These are phyloP conservation scores for Saccharomycopsis amapae DNA, from an alignment of 805 yeast genomes.

Conservation along the genomic window DNA sequence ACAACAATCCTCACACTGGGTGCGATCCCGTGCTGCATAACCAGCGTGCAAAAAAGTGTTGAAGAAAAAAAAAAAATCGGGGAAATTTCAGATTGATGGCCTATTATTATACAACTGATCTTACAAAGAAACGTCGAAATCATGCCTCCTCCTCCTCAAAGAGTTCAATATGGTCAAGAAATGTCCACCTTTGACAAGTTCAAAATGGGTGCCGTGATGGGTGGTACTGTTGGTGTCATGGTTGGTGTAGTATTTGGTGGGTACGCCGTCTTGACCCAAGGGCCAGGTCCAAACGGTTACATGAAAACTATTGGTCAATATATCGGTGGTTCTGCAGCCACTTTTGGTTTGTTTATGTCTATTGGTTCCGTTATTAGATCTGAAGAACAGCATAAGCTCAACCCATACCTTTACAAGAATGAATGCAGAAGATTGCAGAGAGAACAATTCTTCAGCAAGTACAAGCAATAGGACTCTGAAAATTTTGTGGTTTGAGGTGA, in stretches of 20 bases:
- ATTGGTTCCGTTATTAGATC: conserved; percentile 90
- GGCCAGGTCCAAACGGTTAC: conserved; percentile 98
- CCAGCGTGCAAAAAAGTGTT: not conserved
- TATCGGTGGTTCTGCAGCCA: conserved; percentile 93
- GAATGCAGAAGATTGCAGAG: not conserved
- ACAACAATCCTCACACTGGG: too few relatives aligned
- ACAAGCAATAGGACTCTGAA: not conserved
- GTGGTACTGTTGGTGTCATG: conserved; percentile 83
- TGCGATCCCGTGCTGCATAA: too few relatives aligned
- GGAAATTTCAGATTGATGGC: not conserved
- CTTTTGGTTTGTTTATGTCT: conserved; percentile 94
- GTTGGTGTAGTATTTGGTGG: conserved; percentile 95
- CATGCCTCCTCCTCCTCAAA: conserved; percentile 49
- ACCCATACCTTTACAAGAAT: not conserved
- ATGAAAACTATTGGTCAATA: conserved; percentile 96
- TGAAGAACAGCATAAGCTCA: conserved; percentile 32
- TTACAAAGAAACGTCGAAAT: too few relatives aligned
- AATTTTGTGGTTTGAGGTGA: not conserved
- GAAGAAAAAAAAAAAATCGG: not conserved
- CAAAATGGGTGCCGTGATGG: conserved; percentile 98
- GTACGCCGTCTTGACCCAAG: conserved; percentile 79
- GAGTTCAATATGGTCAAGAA: conserved; percentile 46
- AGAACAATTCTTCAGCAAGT: not conserved
- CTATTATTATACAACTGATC: too few relatives aligned
- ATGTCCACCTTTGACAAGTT: conserved; percentile 92